Percentiles rank a stretch among this genome's conserved stretches.
These are phyloP conservation scores for Penicillium taxi DNA, from an alignment of 495 filamentous ascomycete genomes.

Conservation along the genomic window DNA sequence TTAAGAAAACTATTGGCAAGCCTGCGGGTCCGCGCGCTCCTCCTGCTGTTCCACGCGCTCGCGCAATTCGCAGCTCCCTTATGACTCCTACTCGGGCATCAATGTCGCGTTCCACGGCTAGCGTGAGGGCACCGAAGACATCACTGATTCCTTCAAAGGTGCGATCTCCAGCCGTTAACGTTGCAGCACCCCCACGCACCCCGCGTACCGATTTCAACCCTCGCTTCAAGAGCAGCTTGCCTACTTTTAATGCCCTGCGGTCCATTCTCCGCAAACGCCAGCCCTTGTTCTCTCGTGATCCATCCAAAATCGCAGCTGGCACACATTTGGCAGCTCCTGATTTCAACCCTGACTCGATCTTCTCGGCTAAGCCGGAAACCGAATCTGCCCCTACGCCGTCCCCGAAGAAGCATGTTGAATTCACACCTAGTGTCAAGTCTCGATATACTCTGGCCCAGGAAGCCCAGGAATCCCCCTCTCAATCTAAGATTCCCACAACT, in stretches of 20 bases:
- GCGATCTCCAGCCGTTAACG: slow-evolving; percentile 40
- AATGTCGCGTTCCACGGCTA: slow-evolving; percentile 49
- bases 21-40: slow-evolving; percentile 9
- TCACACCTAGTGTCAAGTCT: slow-evolving; percentile 46
- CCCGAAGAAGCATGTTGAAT: slow-evolving; percentile 54
- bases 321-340: slow-evolving; percentile 48
- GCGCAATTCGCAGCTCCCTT: slow-evolving; percentile 41
- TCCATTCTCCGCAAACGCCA: slow-evolving; percentile 55
- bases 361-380: slow-evolving; percentile 25
- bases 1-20: slow-evolving; percentile 7
- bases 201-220: slow-evolving; percentile 42
- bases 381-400: slow-evolving; percentile 34
- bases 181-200: slow-evolving; percentile 35
- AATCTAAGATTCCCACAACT: slow-evolving; percentile 33
- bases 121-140: slow-evolving; percentile 48
- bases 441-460: slow-evolving; percentile 28
- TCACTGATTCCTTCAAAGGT: slow-evolving; percentile 48
- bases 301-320: slow-evolving; percentile 51
- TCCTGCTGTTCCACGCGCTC: slow-evolving; percentile 34
- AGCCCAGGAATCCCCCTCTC: slow-evolving; percentile 38
- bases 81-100: slow-evolving; percentile 80
- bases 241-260: slow-evolving; percentile 42
- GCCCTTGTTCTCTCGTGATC: slow-evolving; percentile 55
- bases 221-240: slow-evolving; percentile 34
- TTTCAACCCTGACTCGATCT: slow-evolving; percentile 37